These are phyloP conservation scores for Sporothrix euskadiensis DNA, from an alignment of 2,329 filamentous ascomycete species.

Conservation along the genomic window DNA sequence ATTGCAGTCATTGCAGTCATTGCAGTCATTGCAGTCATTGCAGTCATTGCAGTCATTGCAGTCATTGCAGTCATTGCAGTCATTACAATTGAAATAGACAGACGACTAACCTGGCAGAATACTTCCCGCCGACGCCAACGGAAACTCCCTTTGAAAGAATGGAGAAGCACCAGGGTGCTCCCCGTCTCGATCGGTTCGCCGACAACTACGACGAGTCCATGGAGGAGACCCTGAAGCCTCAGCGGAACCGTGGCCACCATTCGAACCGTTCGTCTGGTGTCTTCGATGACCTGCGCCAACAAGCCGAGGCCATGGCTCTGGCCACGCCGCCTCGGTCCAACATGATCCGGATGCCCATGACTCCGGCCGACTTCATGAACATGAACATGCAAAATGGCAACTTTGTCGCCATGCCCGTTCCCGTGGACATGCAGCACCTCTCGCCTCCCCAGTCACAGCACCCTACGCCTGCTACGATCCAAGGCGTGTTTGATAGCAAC, in stretches of 20 bases:
- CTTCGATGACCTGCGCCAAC: constrained; percentile 61
- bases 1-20: too few species aligned
- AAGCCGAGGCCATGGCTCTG: constrained; percentile 51
- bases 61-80: too few species aligned
- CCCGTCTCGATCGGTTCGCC: constrained; percentile 53
- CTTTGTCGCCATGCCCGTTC: constrained; percentile 40
- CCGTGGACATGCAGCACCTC: constrained; percentile 43
- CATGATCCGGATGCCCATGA: constrained; percentile 53
- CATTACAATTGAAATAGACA: not conserved
- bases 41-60: too few species aligned
- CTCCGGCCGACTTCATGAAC: constrained; percentile 58
- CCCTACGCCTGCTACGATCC: constrained; percentile 54
- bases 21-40: too few species aligned
- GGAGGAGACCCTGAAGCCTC: constrained; percentile 65
- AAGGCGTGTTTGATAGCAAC: constrained; percentile 40
- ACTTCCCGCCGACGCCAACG: constrained; percentile 67
- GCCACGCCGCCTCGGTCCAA: constrained; percentile 59
- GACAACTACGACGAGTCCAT: constrained; percentile 65
- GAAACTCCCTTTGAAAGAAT: constrained; percentile 59
- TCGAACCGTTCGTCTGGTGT: constrained; percentile 51
- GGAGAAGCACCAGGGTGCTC: constrained; percentile 41
- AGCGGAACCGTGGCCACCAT: constrained; percentile 40
- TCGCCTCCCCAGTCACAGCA: constrained; percentile 53
- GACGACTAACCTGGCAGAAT: constrained; percentile 45
- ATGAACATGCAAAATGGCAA: constrained; percentile 38